Base-by-base conservation (phyloP, 768 basidiomycete species). In the Russula sp. region DNA sequence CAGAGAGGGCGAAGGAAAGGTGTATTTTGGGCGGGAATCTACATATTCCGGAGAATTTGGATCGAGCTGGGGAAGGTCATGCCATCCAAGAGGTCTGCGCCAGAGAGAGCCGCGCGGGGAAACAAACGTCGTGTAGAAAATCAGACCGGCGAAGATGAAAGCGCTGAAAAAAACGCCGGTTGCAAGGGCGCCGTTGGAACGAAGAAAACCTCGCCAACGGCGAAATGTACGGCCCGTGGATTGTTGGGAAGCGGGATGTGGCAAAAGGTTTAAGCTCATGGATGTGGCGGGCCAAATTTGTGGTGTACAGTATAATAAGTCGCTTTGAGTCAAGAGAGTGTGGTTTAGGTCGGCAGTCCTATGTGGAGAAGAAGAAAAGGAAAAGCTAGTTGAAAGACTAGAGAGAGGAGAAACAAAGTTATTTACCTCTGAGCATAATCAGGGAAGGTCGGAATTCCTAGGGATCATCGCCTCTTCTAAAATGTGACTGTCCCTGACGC, bases 71-170 rank as follows among this genome's bases (percentile, higher is more conserved):
- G 35, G 27, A 27, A 27, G 42, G 7, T 14, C 20, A 14, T 52
- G 40, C 61, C 56, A 62, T 8, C 62, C 31, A 7, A 37, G 2
- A 27, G 58, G 45, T 27, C 13, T 27, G n/a, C 13, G 40, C n/a
- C 35, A 49, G 4, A 35, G 35, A 18, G 22, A 7, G 42, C 20
- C 44, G 14, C 10, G 47, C 3, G 40, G 35, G 18, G 61, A 55
- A 6, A 60, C 35, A 51, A 62, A 27, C 0, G 55, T 31, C 10
- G 51, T 34, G 27, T 66, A 66, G 9, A 63, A 45, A 13, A 68
- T 2, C 0, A 68, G n/a, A 40, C 54, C 31, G 2, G 56, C 22
- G 16, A 66, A 42, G 13, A 53, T 13, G 31, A 66, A 35, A 59
- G 35, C 59, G 45, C 32, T 35, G 20, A 63, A 37, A 40, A 62